These are phyloP conservation scores for Fraxinus excelsior DNA, from an alignment of 257 asterid genomes.

Conservation along the genomic window DNA sequence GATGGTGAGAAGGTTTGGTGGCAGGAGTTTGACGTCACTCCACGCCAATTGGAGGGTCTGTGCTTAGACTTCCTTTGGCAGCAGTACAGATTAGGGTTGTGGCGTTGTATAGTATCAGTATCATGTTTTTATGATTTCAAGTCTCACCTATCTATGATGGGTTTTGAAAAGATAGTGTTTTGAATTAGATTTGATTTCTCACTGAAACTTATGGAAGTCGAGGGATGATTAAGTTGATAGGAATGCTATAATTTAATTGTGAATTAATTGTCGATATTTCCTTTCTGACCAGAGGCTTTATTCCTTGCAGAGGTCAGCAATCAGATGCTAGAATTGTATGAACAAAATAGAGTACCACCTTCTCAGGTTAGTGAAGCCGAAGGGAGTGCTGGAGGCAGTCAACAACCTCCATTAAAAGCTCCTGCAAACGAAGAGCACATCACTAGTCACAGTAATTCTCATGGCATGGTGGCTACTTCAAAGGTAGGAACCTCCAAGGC, in stretches of 20 bases:
- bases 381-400: constrained; percentile 68
- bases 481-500: constrained; percentile 51
- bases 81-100: constrained; percentile 30
- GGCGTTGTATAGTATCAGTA: constrained; percentile 22
- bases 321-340: constrained; percentile 87
- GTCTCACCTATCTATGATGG: neutral
- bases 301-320: constrained; percentile 92
- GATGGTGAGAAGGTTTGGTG: constrained; percentile 98
- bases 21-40: constrained; percentile 99
- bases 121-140: neutral
- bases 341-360: constrained; percentile 67
- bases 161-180: neutral
- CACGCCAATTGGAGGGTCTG: constrained; percentile 99
- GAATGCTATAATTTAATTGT: neutral
- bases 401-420: constrained; percentile 52
- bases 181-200: neutral
- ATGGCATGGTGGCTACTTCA: constrained; percentile 46
- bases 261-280: neutral
- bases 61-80: constrained; percentile 48
- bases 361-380: constrained; percentile 79
- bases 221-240: neutral
- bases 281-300: constrained; percentile 3
- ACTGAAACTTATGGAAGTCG: neutral
- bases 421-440: constrained; percentile 52
- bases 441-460: constrained; percentile 37